Base-by-base conservation (phyloP, 495 filamentous ascomycete genomes). In the Acidiella bohemica region DNA sequence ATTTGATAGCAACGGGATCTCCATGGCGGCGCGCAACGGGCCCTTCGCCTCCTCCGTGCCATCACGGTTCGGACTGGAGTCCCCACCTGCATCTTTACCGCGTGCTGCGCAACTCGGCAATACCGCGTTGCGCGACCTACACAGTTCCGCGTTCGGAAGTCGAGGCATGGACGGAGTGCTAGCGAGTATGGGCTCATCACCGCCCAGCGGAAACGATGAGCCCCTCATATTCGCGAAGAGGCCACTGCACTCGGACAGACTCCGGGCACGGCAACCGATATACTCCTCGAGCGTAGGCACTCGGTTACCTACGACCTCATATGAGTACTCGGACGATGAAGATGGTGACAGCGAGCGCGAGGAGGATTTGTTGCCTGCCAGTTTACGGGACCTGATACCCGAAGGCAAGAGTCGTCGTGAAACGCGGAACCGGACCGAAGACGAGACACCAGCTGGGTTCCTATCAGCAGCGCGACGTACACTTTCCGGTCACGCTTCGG, bases 1-100 rank as follows among this genome's bases (percentile, higher is more conserved):
- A 1, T 95, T 97, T 55, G 92, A 96, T 57, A 93, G 84, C 53
- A 86, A 96, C 50, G 90, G 90, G 30, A 83, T 94, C 14, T 94
- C 87, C 5, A 80, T 84, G 53, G 81, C 81, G 39, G 88, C 90
- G 18, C 73, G 86, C 36, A 82, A 85, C 54, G 92, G 84, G 1
- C 84, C 90, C 0, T 84, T 92, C 50, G 88, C 88, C 10, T 80
- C 88, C 6, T 96, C 90, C 1, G 78, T 97, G 24, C 90, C 90
- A 1, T 81, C 85, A 11, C 84, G 86, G 47, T 95, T 96, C 53
- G 85, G 84, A 8, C 60, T 94, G 42, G 90, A 93, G 33, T 92
- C 87, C 2, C 84, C 87, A 13, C 83, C 88, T 0, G 67, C 72
- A n/a, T 84, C 81, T 1, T 61, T 80, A 10, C 72, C 73, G 34